Percentiles rank a stretch among this genome's conserved stretches.
Evolutionary conservation across 352 stramenopile genomes (phyloP).

Genomic region (Phytophthora agathidicida): DNA sequence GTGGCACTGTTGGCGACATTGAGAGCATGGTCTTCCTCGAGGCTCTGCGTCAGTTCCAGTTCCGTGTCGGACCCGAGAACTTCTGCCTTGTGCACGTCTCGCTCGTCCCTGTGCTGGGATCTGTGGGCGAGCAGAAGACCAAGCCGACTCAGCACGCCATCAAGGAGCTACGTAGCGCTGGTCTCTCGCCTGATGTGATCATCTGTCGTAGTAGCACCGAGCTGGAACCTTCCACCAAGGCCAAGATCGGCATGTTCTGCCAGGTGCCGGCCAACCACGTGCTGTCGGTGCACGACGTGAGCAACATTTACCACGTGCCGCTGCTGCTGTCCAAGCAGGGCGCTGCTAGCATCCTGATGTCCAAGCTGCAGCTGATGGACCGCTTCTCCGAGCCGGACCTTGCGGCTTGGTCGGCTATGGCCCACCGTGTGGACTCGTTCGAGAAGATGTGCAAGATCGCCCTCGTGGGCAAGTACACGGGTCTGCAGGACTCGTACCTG

Average conservation of each 20-base stretch:
- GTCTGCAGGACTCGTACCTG: conserved; percentile 99
- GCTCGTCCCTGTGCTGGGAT: conserved; percentile 97
- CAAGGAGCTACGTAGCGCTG: conserved; percentile 96
- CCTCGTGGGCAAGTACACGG: conserved; percentile 99
- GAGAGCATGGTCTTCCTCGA: conserved; percentile 99
- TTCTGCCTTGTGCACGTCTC: conserved; percentile 99
- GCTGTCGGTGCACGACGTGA: conserved; percentile 98
- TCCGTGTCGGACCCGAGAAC: conserved; percentile 97
- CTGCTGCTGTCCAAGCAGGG: conserved; percentile 97
- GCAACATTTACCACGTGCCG: conserved; percentile 99
- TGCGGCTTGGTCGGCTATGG: conserved; percentile 90
- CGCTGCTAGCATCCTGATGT: conserved; percentile 93
- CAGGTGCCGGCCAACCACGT: conserved; percentile 96
- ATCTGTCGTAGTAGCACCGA: conserved; percentile 95
- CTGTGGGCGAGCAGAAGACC: conserved; percentile 99
- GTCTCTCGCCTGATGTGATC: conserved; percentile 97
- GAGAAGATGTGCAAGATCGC: conserved; percentile 95
- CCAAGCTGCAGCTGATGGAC: conserved; percentile 92
- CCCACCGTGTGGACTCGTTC: conserved; percentile 93
- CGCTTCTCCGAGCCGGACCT: conserved; percentile 84
- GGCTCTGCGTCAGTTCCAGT: conserved; percentile 99
- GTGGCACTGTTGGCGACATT: conserved; percentile 99
- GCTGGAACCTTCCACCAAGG: conserved; percentile 92
- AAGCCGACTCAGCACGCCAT: conserved; percentile 99
- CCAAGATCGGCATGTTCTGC: conserved; percentile 99